phyloP scores from a whole-genome alignment of 1,284 basidiomycete species.

The Fomitiporia mediterranea region DNA sequence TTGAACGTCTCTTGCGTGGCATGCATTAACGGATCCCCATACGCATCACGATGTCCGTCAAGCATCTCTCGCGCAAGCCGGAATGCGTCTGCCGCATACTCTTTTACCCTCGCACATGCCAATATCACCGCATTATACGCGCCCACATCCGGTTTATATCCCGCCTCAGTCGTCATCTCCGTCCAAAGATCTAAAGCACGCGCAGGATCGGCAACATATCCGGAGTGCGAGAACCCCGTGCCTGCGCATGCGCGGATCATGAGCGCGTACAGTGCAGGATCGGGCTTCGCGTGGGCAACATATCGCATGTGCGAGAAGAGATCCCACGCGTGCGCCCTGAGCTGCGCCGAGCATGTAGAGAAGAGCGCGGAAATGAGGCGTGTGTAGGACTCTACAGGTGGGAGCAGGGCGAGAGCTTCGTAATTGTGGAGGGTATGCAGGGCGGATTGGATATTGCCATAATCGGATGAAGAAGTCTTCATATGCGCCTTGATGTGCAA shows the following conservation, averaged over 20 bases:
- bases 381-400: conserved; percentile 64
- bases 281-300: conserved; percentile 82
- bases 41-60: conserved; percentile 62
- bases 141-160: conserved; percentile 57
- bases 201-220: conserved; percentile 69
- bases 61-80: conserved; percentile 80
- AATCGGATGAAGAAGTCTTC: conserved; percentile 32
- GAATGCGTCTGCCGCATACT: conserved; percentile 74
- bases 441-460: conserved; percentile 49
- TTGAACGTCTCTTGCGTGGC: conserved; percentile 74
- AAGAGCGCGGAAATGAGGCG: conserved; percentile 59
- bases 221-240: conserved; percentile 38
- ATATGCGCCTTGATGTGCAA: conserved; percentile 63
- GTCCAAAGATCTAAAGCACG: conserved; percentile 90
- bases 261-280: conserved; percentile 67
- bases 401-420: conserved; percentile 50
- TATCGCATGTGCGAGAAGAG: conserved; percentile 96
- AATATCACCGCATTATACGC: conserved; percentile 83
- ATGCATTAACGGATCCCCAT: conserved; percentile 48
- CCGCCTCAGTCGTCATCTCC: conserved; percentile 77
- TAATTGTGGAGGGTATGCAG: conserved; percentile 61
- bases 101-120: conserved; percentile 62
- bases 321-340: conserved; percentile 83
- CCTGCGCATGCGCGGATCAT: conserved; percentile 88
- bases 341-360: conserved; percentile 41